Percentiles rank a stretch among this genome's conserved stretches.
Evolutionary conservation across 352 stramenopile species (phyloP).

Genomic region (Sclerospora graminicola): DNA sequence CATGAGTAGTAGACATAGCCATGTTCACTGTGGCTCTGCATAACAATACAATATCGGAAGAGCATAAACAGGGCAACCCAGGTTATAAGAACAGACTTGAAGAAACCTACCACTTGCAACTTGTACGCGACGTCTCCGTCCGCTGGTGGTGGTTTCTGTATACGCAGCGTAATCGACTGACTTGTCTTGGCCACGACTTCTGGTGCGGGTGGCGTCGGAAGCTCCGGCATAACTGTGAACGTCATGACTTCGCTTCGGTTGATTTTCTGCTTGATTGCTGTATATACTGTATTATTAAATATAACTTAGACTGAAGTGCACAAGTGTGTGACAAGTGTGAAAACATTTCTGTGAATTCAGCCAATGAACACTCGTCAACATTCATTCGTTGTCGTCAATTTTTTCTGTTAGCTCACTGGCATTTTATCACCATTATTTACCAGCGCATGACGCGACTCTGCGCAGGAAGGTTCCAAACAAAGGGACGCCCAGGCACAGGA

Average conservation of each 20-base stretch:
- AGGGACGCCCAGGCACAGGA: constrained; percentile 52
- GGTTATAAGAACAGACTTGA: no score
- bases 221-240: constrained; percentile 50
- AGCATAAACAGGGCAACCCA: not conserved
- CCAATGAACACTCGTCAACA: constrained; percentile 1
- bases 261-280: not conserved
- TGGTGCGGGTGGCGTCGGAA: constrained; percentile 39
- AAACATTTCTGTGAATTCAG: not conserved
- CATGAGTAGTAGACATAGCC: constrained; percentile 86
- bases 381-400: constrained; percentile 6
- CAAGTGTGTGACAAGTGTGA: no score
- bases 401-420: constrained; percentile 3
- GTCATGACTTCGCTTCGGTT: constrained; percentile 15
- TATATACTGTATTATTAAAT: no score
- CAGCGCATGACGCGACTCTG: constrained; percentile 54
- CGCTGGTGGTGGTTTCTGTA: constrained; percentile 20
- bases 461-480: constrained; percentile 57
- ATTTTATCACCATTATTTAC: constrained; percentile 30
- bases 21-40: constrained; percentile 67
- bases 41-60: not conserved
- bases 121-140: constrained; percentile 39
- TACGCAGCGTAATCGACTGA: constrained; percentile 56
- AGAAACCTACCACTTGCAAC: constrained; percentile 34
- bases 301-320: no score
- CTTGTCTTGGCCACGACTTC: constrained; percentile 69